Percentiles rank a stretch among this genome's conserved stretches.
phyloP scores from a whole-genome alignment of 2,329 filamentous ascomycete species.

The Fusarium piperis region DNA sequence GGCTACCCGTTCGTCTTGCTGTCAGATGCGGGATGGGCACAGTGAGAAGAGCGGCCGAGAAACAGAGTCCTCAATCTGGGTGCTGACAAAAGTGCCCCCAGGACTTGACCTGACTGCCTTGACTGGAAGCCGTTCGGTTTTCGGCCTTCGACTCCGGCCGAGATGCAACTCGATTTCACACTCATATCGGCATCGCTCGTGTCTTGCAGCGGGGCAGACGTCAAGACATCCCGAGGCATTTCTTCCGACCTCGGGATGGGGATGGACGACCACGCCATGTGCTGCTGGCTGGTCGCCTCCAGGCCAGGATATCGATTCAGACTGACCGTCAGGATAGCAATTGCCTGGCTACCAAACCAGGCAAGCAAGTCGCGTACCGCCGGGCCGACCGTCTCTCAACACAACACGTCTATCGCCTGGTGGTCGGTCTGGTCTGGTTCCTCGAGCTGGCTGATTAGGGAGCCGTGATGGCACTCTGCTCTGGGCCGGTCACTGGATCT shows the following conservation, averaged over 20 bases:
- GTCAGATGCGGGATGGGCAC: conserved; percentile 43
- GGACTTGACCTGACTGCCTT: not conserved
- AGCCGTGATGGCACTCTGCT: conserved; percentile 30
- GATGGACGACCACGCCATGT: not conserved
- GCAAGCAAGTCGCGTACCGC: conserved; percentile 29
- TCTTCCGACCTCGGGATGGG: conserved; percentile 1
- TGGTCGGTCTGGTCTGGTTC: conserved; percentile 6
- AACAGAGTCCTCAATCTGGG: conserved; percentile 19
- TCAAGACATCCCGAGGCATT: conserved; percentile 10
- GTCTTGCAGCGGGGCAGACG: not conserved
- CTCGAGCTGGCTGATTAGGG: conserved; percentile 13
- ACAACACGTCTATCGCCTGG: not conserved
- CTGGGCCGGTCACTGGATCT: conserved; percentile 37
- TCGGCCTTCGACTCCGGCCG: conserved; percentile 26
- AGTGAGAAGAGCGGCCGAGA: conserved; percentile 24
- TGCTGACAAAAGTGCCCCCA: conserved; percentile 35
- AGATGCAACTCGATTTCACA: conserved; percentile 20
- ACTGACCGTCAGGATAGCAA: conserved; percentile 7
- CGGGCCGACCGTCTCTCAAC: conserved; percentile 24
- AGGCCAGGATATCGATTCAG: conserved; percentile 3
- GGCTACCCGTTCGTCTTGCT: conserved; percentile 46
- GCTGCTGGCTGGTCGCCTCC: conserved; percentile 1
- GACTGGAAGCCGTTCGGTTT: conserved; percentile 20
- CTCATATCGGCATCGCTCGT: conserved; percentile 15
- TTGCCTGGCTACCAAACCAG: not conserved